Conservation (phyloP, 306 rosid species). For the Lagenaria siceraria region DNA sequence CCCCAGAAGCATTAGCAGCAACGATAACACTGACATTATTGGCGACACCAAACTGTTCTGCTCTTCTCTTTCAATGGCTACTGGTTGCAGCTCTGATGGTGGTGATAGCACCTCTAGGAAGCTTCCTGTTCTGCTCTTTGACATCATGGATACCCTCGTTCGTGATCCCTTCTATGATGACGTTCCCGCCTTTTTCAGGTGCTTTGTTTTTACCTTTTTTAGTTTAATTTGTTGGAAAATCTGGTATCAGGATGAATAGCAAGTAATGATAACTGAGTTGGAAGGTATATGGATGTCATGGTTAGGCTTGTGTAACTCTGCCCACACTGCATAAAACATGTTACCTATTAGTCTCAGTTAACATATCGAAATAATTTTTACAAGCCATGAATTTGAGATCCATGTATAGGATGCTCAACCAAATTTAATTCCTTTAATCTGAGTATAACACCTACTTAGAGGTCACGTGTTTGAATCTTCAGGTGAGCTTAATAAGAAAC, state of each 20-base stretch:
- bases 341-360: not conserved
- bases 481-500: not conserved
- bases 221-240: not conserved
- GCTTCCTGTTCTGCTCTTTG: conserved; percentile 77
- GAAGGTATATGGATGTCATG: not conserved
- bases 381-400: not conserved
- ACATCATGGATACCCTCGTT: conserved; percentile 86
- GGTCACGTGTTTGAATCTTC: not conserved
- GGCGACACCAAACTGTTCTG: not conserved
- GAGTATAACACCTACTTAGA: not conserved
- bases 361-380: not conserved
- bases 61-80: conserved; percentile 3
- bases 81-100: not conserved
- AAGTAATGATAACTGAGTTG: not conserved
- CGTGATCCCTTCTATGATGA: conserved; percentile 88
- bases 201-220: not conserved
- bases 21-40: not conserved
- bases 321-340: not conserved
- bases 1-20: not conserved
- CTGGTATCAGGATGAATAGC: not conserved
- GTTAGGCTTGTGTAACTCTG: not conserved
- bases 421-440: not conserved
- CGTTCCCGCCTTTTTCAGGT: conserved; percentile 84
- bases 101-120: conserved; percentile 14
- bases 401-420: not conserved